phyloP scores from a whole-genome alignment of 2,329 filamentous ascomycete species.

The Macrophomina tecta region DNA sequence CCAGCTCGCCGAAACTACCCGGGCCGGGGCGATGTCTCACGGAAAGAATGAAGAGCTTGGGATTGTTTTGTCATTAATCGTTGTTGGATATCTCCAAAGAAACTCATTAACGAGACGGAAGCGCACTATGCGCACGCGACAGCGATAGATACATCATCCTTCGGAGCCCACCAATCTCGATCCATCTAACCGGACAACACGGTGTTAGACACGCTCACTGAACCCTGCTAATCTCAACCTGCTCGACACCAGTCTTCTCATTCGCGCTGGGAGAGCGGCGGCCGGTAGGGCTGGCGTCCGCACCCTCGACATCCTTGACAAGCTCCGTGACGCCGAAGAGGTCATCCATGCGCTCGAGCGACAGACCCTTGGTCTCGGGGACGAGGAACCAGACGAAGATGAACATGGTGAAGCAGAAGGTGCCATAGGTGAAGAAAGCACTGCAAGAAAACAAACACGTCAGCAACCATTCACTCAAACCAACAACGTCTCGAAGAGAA shows the following conservation, averaged over 20 bases:
- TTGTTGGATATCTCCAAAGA: background rate
- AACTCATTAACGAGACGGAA: background rate
- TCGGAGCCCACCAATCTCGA: background rate
- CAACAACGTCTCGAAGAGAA: background rate
- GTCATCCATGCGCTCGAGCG: constrained; percentile 70
- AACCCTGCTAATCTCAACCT: constrained; percentile 7
- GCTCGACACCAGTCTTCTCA: constrained; percentile 21
- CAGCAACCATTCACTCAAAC: constrained; percentile 29
- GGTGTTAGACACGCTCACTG: background rate
- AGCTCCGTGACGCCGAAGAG: constrained; percentile 66
- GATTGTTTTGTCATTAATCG: background rate
- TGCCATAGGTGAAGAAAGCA: constrained; percentile 73
- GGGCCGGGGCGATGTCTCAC: too few relatives aligned
- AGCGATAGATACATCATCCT: too few relatives aligned
- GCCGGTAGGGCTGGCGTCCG: background rate
- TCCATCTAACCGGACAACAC: background rate
- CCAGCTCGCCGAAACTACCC: too few relatives aligned
- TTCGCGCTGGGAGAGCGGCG: background rate
- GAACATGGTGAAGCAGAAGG: constrained; percentile 69
- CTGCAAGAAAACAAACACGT: constrained; percentile 46
- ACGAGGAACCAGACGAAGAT: constrained; percentile 71
- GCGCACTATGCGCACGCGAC: background rate
- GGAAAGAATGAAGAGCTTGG: too few relatives aligned
- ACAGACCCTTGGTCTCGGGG: constrained; percentile 73
- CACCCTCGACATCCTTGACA: constrained; percentile 29